Conservation (phyloP, 2,329 filamentous ascomycete species). For the Tolypocladium tropicale region DNA sequence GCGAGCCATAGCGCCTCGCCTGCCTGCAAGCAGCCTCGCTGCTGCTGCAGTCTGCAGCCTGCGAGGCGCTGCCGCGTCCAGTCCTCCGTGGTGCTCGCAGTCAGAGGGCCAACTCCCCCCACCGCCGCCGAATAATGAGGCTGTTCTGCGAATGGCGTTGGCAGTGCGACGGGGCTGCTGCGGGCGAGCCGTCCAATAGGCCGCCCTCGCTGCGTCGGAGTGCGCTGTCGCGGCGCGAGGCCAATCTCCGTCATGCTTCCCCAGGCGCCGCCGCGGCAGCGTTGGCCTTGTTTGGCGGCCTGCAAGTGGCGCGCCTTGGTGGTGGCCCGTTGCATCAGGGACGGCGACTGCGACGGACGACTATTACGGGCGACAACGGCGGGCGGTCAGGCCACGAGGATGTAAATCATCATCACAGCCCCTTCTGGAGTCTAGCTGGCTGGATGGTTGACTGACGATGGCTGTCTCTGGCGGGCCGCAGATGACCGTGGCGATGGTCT, state of each 20-base stretch:
- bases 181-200: slow-evolving; percentile 9
- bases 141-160: slow-evolving; percentile 3
- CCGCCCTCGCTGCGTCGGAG: neutral
- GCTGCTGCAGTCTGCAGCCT: slow-evolving; percentile 2
- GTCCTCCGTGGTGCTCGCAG: neutral
- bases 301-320: neutral
- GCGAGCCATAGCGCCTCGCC: neutral
- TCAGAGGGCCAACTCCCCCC: neutral
- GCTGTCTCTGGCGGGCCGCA: neutral
- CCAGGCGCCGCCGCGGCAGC: neutral
- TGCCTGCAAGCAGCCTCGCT: slow-evolving; percentile 7
- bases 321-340: neutral
- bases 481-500: neutral
- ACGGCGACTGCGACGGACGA: neutral
- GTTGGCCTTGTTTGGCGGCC: neutral
- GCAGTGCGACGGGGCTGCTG: slow-evolving; percentile 2
- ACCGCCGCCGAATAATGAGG: slow-evolving; percentile 8
- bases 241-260: neutral
- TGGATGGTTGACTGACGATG: neutral
- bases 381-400: neutral
- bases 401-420: neutral
- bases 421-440: neutral
- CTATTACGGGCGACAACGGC: neutral
- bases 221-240: slow-evolving; percentile 1
- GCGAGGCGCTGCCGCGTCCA: neutral